phyloP scores from a whole-genome alignment of 441 rosid genomes.

The Pelargonium cotyledonis region DNA sequence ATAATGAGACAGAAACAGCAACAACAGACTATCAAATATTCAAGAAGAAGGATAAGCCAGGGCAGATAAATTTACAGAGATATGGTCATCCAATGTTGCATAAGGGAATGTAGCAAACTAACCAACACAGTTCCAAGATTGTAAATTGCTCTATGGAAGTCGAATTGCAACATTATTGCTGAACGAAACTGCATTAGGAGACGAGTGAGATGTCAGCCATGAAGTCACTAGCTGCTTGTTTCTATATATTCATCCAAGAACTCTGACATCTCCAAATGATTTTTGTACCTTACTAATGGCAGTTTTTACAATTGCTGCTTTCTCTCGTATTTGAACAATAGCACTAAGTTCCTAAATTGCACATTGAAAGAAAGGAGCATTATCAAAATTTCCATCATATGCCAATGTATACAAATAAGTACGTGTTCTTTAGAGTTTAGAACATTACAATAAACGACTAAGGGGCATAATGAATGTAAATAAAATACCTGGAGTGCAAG shows the following conservation, averaged over 20 bases:
- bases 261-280: slow-evolving; percentile 26
- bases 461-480: slow-evolving; percentile 13
- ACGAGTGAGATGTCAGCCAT: slow-evolving; percentile 17
- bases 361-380: slow-evolving; percentile 14
- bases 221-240: slow-evolving; percentile 23
- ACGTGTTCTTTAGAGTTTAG: not conserved
- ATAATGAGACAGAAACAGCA: not conserved
- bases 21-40: not conserved
- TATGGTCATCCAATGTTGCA: not conserved
- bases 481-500: slow-evolving; percentile 78
- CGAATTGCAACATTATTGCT: slow-evolving; percentile 89
- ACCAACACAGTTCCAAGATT: slow-evolving; percentile 99
- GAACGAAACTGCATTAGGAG: slow-evolving; percentile 72
- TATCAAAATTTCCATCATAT: slow-evolving; percentile 11
- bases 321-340: slow-evolving; percentile 90
- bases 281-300: slow-evolving; percentile 86
- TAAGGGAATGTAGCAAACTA: slow-evolving; percentile 27
- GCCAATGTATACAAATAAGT: not conserved
- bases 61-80: slow-evolving; percentile 6
- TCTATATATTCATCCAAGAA: slow-evolving; percentile 25
- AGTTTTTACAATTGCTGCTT: slow-evolving; percentile 82
- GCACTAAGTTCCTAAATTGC: slow-evolving; percentile 82
- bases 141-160: slow-evolving; percentile 95
- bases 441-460: slow-evolving; percentile 1
- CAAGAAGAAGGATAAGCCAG: not conserved